Percentiles rank a stretch among this genome's conserved stretches.
These are phyloP conservation scores for Penicillium paxilli DNA, from an alignment of 495 filamentous ascomycete species.

Conservation along the genomic window DNA sequence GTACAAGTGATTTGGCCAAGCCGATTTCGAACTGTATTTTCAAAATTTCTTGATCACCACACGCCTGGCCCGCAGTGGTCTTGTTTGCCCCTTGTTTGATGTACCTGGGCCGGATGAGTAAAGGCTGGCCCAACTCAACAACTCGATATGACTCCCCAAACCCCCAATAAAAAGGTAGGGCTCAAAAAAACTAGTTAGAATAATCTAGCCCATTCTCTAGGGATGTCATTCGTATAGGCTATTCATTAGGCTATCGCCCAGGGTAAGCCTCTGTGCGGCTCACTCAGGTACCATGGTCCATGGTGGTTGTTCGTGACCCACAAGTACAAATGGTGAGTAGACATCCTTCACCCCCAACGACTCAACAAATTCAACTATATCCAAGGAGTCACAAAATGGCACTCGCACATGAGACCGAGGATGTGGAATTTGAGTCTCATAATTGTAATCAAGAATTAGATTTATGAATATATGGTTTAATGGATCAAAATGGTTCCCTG, in stretches of 20 bases:
- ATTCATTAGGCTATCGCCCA: background rate
- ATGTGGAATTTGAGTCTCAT: background rate
- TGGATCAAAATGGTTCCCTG: no score
- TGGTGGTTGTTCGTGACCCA: background rate
- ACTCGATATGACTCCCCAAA: background rate
- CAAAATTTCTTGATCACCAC: no score
- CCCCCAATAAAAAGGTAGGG: background rate
- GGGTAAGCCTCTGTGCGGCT: background rate
- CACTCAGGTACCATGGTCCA: background rate
- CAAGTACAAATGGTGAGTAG: conserved; percentile 6
- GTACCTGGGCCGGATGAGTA: no score
- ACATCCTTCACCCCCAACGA: conserved; percentile 8
- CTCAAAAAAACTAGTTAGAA: background rate
- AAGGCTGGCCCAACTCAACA: no score
- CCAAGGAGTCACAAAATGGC: background rate
- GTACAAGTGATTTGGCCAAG: no score
- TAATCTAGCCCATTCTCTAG: background rate
- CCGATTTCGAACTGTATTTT: no score
- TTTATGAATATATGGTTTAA: no score
- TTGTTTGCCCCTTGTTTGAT: no score
- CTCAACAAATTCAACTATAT: conserved; percentile 7
- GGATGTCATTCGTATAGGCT: background rate
- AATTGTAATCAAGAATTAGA: background rate
- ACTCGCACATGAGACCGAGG: conserved; percentile 9
- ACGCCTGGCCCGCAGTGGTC: no score